These are phyloP conservation scores for Remersonia thermophila DNA, from an alignment of 2,329 filamentous ascomycete genomes.

Conservation along the genomic window DNA sequence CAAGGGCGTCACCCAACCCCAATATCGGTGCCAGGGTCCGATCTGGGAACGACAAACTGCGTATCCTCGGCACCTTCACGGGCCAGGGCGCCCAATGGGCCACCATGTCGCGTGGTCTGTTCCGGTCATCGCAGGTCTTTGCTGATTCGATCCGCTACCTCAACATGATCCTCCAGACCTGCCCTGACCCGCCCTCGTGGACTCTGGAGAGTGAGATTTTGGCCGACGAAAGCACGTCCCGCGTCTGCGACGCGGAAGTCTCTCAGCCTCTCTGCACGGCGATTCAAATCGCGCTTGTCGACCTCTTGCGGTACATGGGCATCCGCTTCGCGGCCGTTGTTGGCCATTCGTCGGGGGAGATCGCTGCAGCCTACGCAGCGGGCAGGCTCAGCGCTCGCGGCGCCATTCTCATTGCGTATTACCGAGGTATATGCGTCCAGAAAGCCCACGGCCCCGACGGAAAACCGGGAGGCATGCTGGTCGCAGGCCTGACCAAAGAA, in stretches of 20 bases:
- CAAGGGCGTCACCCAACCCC: not conserved
- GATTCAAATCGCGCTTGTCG: conserved; percentile 33
- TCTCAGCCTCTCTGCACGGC: conserved; percentile 42
- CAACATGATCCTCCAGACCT: conserved; percentile 20
- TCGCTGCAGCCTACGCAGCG: conserved; percentile 31
- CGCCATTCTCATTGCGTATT: conserved; percentile 29
- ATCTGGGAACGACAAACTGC: conserved; percentile 3
- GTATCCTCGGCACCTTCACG: conserved; percentile 26
- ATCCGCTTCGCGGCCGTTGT: conserved; percentile 23
- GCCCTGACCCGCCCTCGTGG: conserved; percentile 20
- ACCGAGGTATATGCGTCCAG: conserved; percentile 26
- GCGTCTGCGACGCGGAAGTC: conserved; percentile 27
- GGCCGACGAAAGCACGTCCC: conserved; percentile 18
- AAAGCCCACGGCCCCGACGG: conserved; percentile 15
- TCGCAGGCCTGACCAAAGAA: conserved; percentile 20
- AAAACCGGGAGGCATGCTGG: conserved; percentile 24
- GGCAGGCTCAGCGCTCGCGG: conserved; percentile 24
- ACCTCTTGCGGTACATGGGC: conserved; percentile 19
- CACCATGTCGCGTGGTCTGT: conserved; percentile 26
- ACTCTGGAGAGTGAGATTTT: conserved; percentile 25
- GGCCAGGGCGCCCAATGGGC: conserved; percentile 35
- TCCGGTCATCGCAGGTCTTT: conserved; percentile 21
- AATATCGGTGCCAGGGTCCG: conserved; percentile 17
- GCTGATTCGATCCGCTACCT: conserved; percentile 23
- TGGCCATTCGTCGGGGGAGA: conserved; percentile 33